Evolutionary conservation across 225 moss, liverwort and hornwort genomes (phyloP).

Genomic region (Marchantia paleacea): DNA sequence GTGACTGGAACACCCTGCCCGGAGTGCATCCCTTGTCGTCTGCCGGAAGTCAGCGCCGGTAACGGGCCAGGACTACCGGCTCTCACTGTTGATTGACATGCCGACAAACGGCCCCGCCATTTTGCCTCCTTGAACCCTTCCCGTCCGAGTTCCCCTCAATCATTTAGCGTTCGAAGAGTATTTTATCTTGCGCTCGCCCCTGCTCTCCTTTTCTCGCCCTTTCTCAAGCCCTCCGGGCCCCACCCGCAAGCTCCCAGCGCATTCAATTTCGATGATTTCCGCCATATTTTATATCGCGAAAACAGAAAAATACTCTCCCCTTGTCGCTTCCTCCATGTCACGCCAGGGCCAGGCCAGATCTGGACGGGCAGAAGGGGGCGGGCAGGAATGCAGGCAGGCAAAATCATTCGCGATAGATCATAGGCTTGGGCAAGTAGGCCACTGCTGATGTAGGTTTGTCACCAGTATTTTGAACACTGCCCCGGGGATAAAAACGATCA

Average conservation of each 20-base stretch:
- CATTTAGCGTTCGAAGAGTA: background rate
- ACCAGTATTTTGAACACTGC: too few species aligned
- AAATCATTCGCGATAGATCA: background rate
- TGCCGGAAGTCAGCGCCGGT: constrained; percentile 22
- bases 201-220: background rate
- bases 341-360: background rate
- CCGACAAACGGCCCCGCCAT: constrained; percentile 14
- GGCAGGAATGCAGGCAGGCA: background rate
- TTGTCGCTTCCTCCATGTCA: background rate
- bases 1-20: constrained; percentile 14
- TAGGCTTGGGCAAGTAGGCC: background rate
- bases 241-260: background rate
- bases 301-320: background rate
- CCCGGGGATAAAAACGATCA: too few species aligned
- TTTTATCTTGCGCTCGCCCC: background rate
- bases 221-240: background rate
- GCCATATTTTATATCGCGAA: background rate
- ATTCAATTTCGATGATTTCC: background rate
- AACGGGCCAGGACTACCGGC: constrained; percentile 11
- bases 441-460: background rate
- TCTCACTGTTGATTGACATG: background rate
- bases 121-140: background rate
- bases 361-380: background rate
- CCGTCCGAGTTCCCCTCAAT: constrained; percentile 1
- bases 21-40: constrained; percentile 9